These are phyloP conservation scores for Suillus cothurnatus DNA, from an alignment of 768 basidiomycete species.

Conservation along the genomic window DNA sequence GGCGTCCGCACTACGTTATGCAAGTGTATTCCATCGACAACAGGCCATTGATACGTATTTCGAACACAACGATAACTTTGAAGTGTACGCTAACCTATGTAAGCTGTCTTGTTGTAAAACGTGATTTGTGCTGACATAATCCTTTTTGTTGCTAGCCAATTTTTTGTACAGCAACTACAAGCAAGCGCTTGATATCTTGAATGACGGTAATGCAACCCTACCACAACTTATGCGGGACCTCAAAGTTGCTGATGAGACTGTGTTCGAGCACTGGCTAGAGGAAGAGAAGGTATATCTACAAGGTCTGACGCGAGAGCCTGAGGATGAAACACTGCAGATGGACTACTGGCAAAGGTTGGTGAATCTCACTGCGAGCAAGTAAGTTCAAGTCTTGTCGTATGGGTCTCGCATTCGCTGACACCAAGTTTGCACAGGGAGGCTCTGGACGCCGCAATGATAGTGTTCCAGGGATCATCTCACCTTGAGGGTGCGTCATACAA, in stretches of 20 bases:
- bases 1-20: background rate
- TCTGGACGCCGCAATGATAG: background rate
- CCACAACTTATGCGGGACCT: background rate
- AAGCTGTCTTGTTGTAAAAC: no score
- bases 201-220: background rate
- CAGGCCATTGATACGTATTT: background rate
- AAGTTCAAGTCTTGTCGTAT: no score
- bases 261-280: background rate
- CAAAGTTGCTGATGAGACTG: background rate
- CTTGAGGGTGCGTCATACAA: no score
- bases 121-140: background rate
- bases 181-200: background rate
- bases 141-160: background rate
- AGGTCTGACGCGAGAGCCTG: background rate
- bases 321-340: background rate
- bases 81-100: background rate
- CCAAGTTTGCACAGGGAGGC: background rate
- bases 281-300: background rate
- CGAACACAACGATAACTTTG: background rate
- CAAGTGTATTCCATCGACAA: background rate
- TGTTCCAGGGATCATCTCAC: no score
- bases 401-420: no score
- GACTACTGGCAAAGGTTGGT: background rate
- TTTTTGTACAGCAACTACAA: background rate
- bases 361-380: background rate